Evolutionary conservation across 306 rosid species (phyloP).

Genomic region (Dalbergia oliveri): DNA sequence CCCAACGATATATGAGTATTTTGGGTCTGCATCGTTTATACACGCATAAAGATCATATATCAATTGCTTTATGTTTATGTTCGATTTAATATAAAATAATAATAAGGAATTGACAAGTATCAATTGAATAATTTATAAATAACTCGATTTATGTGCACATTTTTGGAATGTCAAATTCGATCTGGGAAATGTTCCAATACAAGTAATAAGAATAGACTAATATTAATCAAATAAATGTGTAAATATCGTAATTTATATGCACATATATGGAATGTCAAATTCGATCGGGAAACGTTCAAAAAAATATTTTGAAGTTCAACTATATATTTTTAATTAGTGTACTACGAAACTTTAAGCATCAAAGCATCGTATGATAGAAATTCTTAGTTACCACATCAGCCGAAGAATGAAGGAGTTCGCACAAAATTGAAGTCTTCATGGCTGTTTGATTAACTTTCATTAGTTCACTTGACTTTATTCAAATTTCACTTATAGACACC

Average conservation of each 20-base stretch:
- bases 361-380: background rate
- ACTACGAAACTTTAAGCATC: background rate
- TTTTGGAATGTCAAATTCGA: no score
- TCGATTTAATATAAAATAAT: background rate
- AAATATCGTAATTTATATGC: background rate
- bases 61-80: background rate
- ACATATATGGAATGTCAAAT: background rate
- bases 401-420: background rate
- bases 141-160: no score
- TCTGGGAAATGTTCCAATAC: background rate
- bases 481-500: background rate
- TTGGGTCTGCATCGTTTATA: background rate
- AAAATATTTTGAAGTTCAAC: background rate
- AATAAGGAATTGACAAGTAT: no score
- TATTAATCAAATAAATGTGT: no score
- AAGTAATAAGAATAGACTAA: background rate
- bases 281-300: background rate
- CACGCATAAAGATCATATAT: background rate
- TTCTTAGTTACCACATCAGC: background rate
- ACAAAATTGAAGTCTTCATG: background rate
- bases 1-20: no score
- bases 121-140: no score
- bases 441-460: background rate
- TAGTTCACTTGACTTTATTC: background rate
- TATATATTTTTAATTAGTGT: background rate